Evolutionary conservation across 1,139 yeast genomes (phyloP), one percentile per base, ranked within the genome.

Genomic region (Protomyces inundatus): DNA sequence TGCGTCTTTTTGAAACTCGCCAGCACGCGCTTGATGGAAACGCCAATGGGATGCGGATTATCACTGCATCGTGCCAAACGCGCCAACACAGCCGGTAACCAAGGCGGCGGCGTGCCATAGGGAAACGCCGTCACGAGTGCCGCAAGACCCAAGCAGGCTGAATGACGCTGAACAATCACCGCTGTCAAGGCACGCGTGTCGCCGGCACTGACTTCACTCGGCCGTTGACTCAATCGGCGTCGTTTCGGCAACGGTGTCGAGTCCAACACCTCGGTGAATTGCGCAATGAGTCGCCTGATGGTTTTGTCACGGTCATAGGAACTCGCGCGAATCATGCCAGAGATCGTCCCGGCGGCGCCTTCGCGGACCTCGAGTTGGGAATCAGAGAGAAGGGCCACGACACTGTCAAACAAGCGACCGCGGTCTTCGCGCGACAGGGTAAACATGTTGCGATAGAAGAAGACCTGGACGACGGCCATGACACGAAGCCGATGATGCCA

Each of bases 41-140:
- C 84, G 0, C 97, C 97, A 45, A 89, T 84, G 65, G 86, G 76
- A 3, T 97, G 97, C 5, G 85, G 84, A 39, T 86, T 81, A 6
- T 85, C 83, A 4, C 89, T 83, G 0, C 82, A 81, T 34, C 82
- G 82, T 0, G 95, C 90, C 66, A 93, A 76, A 0, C 83, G 78
- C 0, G 89, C 81, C 67, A 95, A 78, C 35, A 89, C 82, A 16
- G 79, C 78, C 0, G 98, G 97, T 33, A 93, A 81, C 98, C 98
- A 95, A 56, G 71, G 67, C 3, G 98, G 98, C 0, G 98, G 98
- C 1, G 96, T 87, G 6, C 82, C 80, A 72, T 90, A 93, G 1
- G 98, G 93, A 76, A 88, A 93, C 0, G 98, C 98, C 65, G 88
- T 86, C 1, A 93, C 84, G 53, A 93, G 77, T 0, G 98, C 88